Evolutionary conservation across 1,284 basidiomycete genomes (phyloP), one percentile per base, ranked within the genome.

Genomic region (Boletus hoseneyae): DNA sequence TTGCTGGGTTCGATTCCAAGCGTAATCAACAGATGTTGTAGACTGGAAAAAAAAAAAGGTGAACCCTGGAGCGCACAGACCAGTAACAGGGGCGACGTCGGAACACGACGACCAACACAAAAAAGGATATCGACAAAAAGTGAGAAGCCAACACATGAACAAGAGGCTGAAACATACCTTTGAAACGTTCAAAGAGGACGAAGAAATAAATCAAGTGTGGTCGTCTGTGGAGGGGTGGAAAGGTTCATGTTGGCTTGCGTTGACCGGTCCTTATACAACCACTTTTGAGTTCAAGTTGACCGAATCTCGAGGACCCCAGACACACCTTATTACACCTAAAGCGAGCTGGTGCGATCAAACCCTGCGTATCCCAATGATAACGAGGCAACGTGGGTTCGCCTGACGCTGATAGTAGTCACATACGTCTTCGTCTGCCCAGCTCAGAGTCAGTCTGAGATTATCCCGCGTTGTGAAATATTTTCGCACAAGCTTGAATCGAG

Each of bases 201-300:
- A n/a, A 21, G 39, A 50, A 47, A 37, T 34, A 49, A 46, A 41
- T 32, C 36, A n/a, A 36, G 41, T 41, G 61, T 60, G 54, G 66
- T 57, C 35, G 64, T 55, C 55, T 61, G 63, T 51, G 53, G 50
- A 67, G 57, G 64, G 56, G 65, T 46, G 65, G 53, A 61, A 63
- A 66, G 48, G 63, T 64, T 65, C 64, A 70, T 66, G 52, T 60
- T 66, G 67, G 56, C 59, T 61, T 46, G 57, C 54, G 59, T 61
- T 56, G 51, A 55, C 57, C 63, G 60, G 65, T 51, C 66, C 68
- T 66, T 70, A 70, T 67, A 65, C 65, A 50, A 64, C 27, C 53
- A 55, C 50, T 11, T 16, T 57, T 47, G 44, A 63, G 54, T 61
- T 55, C 64, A 51, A 53, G 52, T 58, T 62, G 62, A 64, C 59